Base-by-base conservation (phyloP, 2,329 filamentous ascomycete genomes). In the Aspergillus fumigatiaffinis region DNA sequence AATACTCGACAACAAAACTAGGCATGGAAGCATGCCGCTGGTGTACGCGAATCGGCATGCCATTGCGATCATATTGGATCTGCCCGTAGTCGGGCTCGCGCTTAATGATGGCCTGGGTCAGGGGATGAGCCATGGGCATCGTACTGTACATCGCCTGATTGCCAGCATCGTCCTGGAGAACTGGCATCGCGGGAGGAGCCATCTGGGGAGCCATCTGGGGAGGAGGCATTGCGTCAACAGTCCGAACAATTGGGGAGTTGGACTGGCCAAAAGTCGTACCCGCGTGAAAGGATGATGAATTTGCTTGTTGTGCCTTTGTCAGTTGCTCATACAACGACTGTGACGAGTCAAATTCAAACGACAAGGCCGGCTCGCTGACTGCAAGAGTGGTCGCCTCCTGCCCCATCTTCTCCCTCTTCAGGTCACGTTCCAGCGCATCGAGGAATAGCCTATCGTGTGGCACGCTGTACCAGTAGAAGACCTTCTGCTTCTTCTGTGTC, bases 401-500 rank as follows among this genome's bases (percentile, higher is more conserved):
- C 65, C 90, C 89, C 93, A 97, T 97, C 85, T 99, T 99, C 80
- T 99, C 94, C 71, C 94, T 87, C 87, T 99, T 99, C 72, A 99
- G 79, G 73, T 99, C 94, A 64, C 94, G 89, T 83, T 99, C 94
- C 68, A 99, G 82, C 42, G 94, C 94, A 79, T 99, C 94, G 66
- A 99, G 87, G 79, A 99, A 99, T 52, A 99, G 86, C 54, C 94
- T 87, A 77, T 99, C 94, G 75, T 99, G 94, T 1, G 94, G 94
- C 50, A 99, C 94, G 80, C 92, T 97, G 79, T 97, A 99, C 94
- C 94, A 99, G 80, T 97, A 99, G 73, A 99, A 99, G 64, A 99
- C 94, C 82, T 99, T 99, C 74, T 99, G 94, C 84, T 99, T 99
- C 87, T 99, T 99, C 78, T 99, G 94, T 41, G 94, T 99, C 67